These are phyloP conservation scores for Colletotrichum gloeosporioides DNA, from an alignment of 2,329 filamentous ascomycete genomes.

Conservation along the genomic window DNA sequence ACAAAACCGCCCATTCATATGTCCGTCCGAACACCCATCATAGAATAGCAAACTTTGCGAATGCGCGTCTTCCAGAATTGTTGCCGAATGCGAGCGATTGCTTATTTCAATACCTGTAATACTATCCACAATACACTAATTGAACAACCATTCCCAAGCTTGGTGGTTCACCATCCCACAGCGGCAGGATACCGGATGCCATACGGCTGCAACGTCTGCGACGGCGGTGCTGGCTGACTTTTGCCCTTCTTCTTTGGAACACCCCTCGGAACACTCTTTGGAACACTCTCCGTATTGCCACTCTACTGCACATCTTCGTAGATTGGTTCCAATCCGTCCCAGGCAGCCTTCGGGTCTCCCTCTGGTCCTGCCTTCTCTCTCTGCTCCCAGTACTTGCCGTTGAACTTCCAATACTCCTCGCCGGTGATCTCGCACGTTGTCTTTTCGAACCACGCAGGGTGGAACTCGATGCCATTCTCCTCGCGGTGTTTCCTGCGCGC, in stretches of 20 bases:
- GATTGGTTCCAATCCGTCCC: conserved; percentile 80
- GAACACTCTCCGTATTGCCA: background rate
- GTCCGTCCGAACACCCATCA: background rate
- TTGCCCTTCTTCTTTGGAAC: background rate
- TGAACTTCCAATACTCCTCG: conserved; percentile 90
- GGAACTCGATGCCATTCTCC: conserved; percentile 78
- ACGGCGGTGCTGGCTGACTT: background rate
- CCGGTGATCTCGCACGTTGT: conserved; percentile 78
- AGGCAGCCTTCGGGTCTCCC: conserved; percentile 55
- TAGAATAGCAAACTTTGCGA: background rate
- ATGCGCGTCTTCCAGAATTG: background rate
- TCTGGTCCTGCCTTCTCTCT: conserved; percentile 68
- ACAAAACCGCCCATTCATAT: background rate
- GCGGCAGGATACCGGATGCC: background rate
- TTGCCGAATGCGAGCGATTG: conserved; percentile 8
- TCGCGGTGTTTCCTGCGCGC: conserved; percentile 77
- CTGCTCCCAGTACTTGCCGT: conserved; percentile 84
- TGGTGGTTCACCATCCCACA: background rate
- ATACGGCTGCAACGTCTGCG: background rate
- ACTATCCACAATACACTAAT: background rate
- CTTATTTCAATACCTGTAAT: background rate
- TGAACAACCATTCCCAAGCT: background rate
- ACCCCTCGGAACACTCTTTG: background rate
- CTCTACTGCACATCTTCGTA: conserved; percentile 49
- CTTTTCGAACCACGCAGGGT: conserved; percentile 84